Conservation (phyloP, 805 yeast species). For the Ogataea nonfermentans region DNA sequence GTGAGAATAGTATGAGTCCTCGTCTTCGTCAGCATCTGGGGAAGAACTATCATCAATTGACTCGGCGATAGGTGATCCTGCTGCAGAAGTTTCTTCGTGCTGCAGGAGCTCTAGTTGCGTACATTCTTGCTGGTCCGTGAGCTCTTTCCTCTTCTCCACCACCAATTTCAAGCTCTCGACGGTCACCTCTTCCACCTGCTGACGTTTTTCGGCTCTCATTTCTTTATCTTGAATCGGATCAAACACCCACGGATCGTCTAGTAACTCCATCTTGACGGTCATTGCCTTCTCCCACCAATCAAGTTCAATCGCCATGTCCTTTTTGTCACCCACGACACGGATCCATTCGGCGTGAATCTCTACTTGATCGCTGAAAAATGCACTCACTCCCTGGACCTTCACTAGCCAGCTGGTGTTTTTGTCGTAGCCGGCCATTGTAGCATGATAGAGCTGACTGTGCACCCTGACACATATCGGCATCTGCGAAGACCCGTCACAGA, state of each 20-base stretch:
- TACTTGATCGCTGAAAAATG: slow-evolving; percentile 15
- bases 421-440: slow-evolving; percentile 22
- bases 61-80: no score
- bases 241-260: slow-evolving; percentile 37
- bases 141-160: no score
- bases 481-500: slow-evolving; percentile 34
- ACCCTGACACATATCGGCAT: slow-evolving; percentile 28
- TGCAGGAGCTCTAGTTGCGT: no score
- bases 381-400: slow-evolving; percentile 27
- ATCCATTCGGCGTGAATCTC: slow-evolving; percentile 35
- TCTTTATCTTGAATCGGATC: slow-evolving; percentile 7
- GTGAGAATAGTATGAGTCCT: no score
- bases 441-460: slow-evolving; percentile 17
- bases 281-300: slow-evolving; percentile 37
- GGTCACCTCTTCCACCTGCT: not conserved
- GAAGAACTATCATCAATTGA: no score
- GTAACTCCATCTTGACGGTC: slow-evolving; percentile 18
- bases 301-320: slow-evolving; percentile 32
- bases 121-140: no score
- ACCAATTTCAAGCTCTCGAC: no score
- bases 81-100: no score
- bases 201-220: not conserved
- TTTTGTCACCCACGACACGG: slow-evolving; percentile 21
- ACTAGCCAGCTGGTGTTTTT: slow-evolving; percentile 28
- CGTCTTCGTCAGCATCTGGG: no score